Evolutionary conservation across 1,284 basidiomycete species (phyloP).

Genomic region (Ganoderma boninense): DNA sequence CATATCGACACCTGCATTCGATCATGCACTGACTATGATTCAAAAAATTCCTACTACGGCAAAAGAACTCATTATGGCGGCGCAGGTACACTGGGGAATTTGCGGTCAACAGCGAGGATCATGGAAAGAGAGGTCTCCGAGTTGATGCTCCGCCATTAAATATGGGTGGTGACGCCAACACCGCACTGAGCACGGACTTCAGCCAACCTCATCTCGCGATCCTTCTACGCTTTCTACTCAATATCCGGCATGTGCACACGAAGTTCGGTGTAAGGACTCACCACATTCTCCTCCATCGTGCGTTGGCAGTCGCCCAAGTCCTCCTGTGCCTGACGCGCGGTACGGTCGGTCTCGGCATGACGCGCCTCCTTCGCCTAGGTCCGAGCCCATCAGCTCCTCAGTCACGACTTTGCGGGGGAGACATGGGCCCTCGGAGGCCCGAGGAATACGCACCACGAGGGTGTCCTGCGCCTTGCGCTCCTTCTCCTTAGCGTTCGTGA

Average conservation of each 20-base stretch:
- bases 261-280: constrained; percentile 3
- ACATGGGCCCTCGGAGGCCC: too few relatives aligned
- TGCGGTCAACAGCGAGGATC: neutral
- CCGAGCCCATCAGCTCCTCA: neutral
- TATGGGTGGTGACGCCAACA: neutral
- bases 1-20: too few relatives aligned
- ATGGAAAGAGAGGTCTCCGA: neutral
- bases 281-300: constrained; percentile 24
- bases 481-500: constrained; percentile 21
- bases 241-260: too few relatives aligned
- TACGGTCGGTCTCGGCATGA: constrained; percentile 15
- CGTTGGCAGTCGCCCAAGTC: constrained; percentile 25
- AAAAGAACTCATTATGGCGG: neutral
- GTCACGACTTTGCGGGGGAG: neutral
- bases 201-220: constrained; percentile 25
- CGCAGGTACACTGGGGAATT: neutral
- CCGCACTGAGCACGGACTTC: constrained; percentile 18
- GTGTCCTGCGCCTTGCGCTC: constrained; percentile 17
- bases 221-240: constrained; percentile 10
- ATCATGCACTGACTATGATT: too few relatives aligned
- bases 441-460: constrained; percentile 16
- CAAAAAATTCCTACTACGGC: too few relatives aligned
- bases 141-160: neutral
- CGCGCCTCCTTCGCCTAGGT: constrained; percentile 18
- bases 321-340: constrained; percentile 17